Percentiles rank a stretch among this genome's conserved stretches.
These are phyloP conservation scores for Cucurbita maxima DNA, from an alignment of 306 rosid species.

Conservation along the genomic window DNA sequence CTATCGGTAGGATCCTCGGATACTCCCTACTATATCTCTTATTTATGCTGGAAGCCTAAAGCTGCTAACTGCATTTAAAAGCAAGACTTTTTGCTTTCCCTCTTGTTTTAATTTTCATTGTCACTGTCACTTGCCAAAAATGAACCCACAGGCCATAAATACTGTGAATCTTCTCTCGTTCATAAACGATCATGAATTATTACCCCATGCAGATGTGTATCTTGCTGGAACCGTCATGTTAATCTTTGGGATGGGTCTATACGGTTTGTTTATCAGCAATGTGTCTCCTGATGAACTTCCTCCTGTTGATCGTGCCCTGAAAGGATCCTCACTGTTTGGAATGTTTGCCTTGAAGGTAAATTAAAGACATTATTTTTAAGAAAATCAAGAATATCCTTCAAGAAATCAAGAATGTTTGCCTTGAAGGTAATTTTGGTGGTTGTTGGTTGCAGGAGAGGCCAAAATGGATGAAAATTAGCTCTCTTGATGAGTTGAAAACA, in stretches of 20 bases:
- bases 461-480: constrained; percentile 82
- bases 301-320: constrained; percentile 50
- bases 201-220: constrained; percentile 70
- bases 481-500: constrained; percentile 84
- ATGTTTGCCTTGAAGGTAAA: constrained; percentile 91
- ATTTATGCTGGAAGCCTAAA: not conserved
- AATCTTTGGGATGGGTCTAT: constrained; percentile 88
- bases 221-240: constrained; percentile 98
- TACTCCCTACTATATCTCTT: not conserved
- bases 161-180: not conserved
- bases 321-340: constrained; percentile 79
- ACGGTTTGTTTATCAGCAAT: constrained; percentile 78
- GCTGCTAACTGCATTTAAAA: not conserved
- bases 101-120: not conserved
- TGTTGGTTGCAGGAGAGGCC: constrained; percentile 60
- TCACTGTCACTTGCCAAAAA: not conserved
- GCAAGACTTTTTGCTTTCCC: not conserved
- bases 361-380: not conserved
- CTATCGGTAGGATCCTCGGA: constrained; percentile 47
- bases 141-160: not conserved
- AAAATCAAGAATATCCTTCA: not conserved
- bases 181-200: constrained; percentile 1
- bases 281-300: constrained; percentile 39
- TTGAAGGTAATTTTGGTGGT: not conserved
- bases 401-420: not conserved